Evolutionary conservation across 371 early-diverging fungal genomes (phyloP), one percentile per base, ranked within the genome.

Genomic region (Dinochytrium kinnereticum): DNA sequence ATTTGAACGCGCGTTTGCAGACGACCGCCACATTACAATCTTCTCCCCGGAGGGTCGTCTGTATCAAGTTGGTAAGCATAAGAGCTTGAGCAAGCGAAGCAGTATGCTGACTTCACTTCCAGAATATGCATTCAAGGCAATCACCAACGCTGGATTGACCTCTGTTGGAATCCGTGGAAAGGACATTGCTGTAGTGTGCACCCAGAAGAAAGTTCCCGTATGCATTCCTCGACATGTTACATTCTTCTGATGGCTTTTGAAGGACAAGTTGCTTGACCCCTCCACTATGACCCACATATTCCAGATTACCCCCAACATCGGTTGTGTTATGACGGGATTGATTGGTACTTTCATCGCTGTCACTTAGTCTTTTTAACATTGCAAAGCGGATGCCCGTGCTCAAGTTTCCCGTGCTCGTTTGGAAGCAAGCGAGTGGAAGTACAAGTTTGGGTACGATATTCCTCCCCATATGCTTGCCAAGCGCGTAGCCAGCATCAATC

Each of bases 41-140:
- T 99, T 99, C 80, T 98, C 98, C 24, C 98, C 98, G 44, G 99
- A 99, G 81, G 99, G 99, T 67, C 89, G 98, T 65, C 91, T 99
- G 77, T 99, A 97, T 82, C 99, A 99, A 95, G 98, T 99, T 73
- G 97, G 96, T 96, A 89, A 70, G 90, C 82, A 59, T 30, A n/a
- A n/a, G n/a, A n/a, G n/a, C 17, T 31, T 69, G 44, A 26, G 13
- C 2, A 30, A 15, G 17, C 34, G 7, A 28, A 19, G 64, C 34
- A 15, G 28, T 19, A 10, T 51, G n/a, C 53, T 70, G 0, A 39
- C 17, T 64, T 44, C 51, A 72, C 39, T 2, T 17, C 31, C 84
- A 97, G 99, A 99, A 80, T 99, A 99, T 87, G 98, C 99, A 44
- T 98, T 98, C 87, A 99, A 99, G 85, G 99, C 98, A 26, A 98